Evolutionary conservation across 345 rosid species (phyloP).

Genomic region (Abelmoschus esculentus): DNA sequence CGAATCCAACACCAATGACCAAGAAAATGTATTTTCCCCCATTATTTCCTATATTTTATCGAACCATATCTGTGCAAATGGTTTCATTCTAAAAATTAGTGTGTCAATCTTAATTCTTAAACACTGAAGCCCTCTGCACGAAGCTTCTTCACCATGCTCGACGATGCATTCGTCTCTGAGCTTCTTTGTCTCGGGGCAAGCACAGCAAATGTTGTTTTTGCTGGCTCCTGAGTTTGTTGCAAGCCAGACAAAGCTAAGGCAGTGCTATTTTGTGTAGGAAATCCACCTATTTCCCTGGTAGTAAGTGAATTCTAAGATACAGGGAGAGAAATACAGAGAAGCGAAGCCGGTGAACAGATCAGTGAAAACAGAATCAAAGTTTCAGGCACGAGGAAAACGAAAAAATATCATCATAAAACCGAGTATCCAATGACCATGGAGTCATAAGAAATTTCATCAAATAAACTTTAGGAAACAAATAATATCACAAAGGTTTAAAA

Average conservation of each 20-base stretch:
- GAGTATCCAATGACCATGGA: too few relatives aligned
- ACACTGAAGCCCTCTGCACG: conserved; percentile 74
- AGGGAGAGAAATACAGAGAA: neutral
- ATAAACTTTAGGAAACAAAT: neutral
- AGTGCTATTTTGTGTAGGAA: conserved; percentile 37
- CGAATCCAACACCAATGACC: neutral
- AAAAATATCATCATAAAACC: neutral
- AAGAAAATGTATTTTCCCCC: conserved; percentile 1
- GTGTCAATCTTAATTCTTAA: conserved; percentile 23
- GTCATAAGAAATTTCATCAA: too few relatives aligned
- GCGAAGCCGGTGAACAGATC: neutral
- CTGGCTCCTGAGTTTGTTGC: conserved; percentile 32
- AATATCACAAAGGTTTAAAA: neutral
- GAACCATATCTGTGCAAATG: neutral
- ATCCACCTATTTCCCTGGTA: conserved; percentile 40
- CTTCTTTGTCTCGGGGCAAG: conserved; percentile 85
- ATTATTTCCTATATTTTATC: conserved; percentile 17
- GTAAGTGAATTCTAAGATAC: neutral
- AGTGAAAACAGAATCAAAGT: neutral
- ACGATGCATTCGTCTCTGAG: conserved; percentile 91
- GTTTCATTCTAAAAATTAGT: conserved; percentile 16
- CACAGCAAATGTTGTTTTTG: conserved; percentile 49
- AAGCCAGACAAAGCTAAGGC: conserved; percentile 33
- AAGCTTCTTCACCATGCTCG: conserved; percentile 74
- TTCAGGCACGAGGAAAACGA: neutral